These are phyloP conservation scores for Yarrowia sp. DNA, from an alignment of 805 yeast species.

Conservation along the genomic window DNA sequence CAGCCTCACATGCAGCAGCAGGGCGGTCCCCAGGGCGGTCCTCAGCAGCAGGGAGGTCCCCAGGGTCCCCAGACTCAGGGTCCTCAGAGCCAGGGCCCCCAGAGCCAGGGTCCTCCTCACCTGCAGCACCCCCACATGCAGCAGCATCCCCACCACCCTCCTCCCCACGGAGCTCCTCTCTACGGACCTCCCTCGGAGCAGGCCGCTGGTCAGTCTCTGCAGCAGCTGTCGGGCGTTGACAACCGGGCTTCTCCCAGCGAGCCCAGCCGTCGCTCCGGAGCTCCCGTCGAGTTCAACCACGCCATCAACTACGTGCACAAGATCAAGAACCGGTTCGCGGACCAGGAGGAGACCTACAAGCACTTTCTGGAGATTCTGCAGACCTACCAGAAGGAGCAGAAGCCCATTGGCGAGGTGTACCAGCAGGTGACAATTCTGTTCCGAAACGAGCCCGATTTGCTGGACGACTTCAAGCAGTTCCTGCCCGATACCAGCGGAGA, in stretches of 20 bases:
- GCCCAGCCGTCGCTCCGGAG: constrained; percentile 49
- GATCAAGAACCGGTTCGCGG: constrained; percentile 90
- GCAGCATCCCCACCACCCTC: constrained; percentile 36
- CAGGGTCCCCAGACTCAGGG: constrained; percentile 40
- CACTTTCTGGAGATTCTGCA: constrained; percentile 93
- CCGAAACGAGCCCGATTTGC: constrained; percentile 90
- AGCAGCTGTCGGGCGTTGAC: constrained; percentile 54
- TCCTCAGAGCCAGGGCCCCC: constrained; percentile 39
- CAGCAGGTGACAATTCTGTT: constrained; percentile 89
- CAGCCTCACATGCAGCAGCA: constrained; percentile 42
- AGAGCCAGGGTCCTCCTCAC: constrained; percentile 40
- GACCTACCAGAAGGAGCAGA: constrained; percentile 94
- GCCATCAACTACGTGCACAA: constrained; percentile 96
- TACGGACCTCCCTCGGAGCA: constrained; percentile 41
- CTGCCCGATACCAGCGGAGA: constrained; percentile 76
- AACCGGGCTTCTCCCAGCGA: constrained; percentile 45
- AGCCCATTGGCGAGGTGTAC: constrained; percentile 94
- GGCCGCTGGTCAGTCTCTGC: constrained; percentile 43
- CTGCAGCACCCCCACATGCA: constrained; percentile 40
- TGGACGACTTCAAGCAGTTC: constrained; percentile 94
- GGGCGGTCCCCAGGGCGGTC: constrained; percentile 9
- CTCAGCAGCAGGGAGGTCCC: constrained; percentile 41
- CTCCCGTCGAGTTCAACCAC: constrained; percentile 94
- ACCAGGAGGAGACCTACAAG: constrained; percentile 95
- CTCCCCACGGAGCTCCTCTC: constrained; percentile 37